Percentiles rank a stretch among this genome's conserved stretches.
phyloP scores from a whole-genome alignment of 495 filamentous ascomycete genomes.

The Talaromyces borbonicus region DNA sequence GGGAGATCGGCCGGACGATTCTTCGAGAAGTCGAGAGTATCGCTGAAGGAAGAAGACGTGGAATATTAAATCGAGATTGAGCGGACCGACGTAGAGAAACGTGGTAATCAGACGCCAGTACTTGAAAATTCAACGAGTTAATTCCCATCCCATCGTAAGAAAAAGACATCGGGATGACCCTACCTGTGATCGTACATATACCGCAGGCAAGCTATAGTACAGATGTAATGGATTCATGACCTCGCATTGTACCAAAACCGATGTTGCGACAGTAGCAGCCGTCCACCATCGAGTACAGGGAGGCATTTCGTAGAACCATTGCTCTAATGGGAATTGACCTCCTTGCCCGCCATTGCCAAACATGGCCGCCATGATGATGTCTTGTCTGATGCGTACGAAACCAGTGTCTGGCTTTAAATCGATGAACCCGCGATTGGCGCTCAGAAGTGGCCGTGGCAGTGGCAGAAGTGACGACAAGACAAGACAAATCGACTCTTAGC shows the following conservation, averaged over 20 bases:
- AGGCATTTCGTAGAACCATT: conserved; percentile 98
- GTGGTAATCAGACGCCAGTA: conserved; percentile 94
- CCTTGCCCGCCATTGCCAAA: conserved; percentile 44
- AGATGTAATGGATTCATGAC: conserved; percentile 86
- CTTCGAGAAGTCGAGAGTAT: conserved; percentile 91
- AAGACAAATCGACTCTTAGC: too few species aligned
- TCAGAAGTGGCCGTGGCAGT: too few species aligned
- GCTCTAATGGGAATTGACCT: conserved; percentile 75
- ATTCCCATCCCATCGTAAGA: background rate
- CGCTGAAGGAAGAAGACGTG: conserved; percentile 98
- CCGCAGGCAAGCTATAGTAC: conserved; percentile 90
- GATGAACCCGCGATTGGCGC: too few species aligned
- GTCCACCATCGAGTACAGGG: conserved; percentile 95
- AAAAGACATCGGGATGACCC: background rate
- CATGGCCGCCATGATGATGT: conserved; percentile 34
- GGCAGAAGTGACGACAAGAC: too few species aligned
- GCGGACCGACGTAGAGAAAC: conserved; percentile 93
- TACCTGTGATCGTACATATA: conserved; percentile 84
- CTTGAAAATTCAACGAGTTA: conserved; percentile 33
- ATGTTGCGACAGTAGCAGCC: conserved; percentile 79
- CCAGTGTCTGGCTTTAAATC: too few species aligned
- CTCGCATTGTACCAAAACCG: conserved; percentile 84
- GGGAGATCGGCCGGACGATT: conserved; percentile 77
- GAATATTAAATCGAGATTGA: conserved; percentile 91
- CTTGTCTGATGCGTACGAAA: too few species aligned